Evolutionary conservation across 805 yeast species (phyloP).

Genomic region (Torulaspora maleeae): DNA sequence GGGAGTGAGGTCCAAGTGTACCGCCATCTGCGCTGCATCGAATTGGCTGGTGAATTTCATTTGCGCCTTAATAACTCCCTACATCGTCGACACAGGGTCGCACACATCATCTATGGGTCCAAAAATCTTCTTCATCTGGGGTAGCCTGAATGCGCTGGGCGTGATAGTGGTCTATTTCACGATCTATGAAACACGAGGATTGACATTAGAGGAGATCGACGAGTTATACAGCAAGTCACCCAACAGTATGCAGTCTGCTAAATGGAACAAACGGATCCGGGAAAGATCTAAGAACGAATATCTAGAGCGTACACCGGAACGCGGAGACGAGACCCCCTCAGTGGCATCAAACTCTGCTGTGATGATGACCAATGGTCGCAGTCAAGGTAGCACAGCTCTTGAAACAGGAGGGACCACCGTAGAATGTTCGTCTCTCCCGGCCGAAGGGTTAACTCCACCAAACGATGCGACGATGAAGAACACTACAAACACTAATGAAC

Average conservation of each 20-base stretch:
- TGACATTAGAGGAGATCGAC: constrained; percentile 77
- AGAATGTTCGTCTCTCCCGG: not conserved
- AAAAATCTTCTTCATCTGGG: constrained; percentile 77
- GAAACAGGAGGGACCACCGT: not conserved
- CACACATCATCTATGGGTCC: constrained; percentile 68
- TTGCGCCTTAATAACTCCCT: constrained; percentile 73
- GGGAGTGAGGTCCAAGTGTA: constrained; percentile 71
- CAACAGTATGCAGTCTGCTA: constrained; percentile 47
- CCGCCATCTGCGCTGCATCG: constrained; percentile 68
- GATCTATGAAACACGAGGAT: constrained; percentile 76
- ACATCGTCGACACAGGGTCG: constrained; percentile 60
- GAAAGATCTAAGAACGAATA: constrained; percentile 12
- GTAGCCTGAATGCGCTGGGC: constrained; percentile 58
- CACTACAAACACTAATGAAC: not conserved
- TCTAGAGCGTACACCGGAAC: constrained; percentile 3
- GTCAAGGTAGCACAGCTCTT: constrained; percentile 4
- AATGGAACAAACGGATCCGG: constrained; percentile 37
- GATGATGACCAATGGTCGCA: constrained; percentile 1
- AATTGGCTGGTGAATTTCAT: constrained; percentile 77
- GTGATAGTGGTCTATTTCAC: constrained; percentile 57
- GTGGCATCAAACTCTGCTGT: constrained; percentile 1
- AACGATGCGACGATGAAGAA: not conserved
- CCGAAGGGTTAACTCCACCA: not conserved
- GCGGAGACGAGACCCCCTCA: constrained; percentile 2
- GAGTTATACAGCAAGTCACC: constrained; percentile 61